Evolutionary conservation across 2,329 filamentous ascomycete genomes (phyloP).

Genomic region (Nigrospora oryzae): DNA sequence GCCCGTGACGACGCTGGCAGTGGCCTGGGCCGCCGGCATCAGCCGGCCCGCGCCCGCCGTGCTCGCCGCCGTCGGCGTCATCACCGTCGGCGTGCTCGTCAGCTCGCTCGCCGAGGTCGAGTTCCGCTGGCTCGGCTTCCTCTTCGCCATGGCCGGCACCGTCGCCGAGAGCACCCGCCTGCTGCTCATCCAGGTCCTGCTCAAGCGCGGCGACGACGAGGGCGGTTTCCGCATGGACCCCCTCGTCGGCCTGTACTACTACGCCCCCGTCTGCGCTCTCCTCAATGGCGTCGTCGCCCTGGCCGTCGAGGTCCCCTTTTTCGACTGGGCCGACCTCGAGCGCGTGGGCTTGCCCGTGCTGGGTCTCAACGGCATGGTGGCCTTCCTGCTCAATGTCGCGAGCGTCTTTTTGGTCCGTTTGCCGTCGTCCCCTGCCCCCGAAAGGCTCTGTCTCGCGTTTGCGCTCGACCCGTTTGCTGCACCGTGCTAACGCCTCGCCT

Average conservation of each 20-base stretch:
- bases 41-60: constrained; percentile 37
- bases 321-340: constrained; percentile 58
- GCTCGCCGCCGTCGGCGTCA: constrained; percentile 39
- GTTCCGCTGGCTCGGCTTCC: constrained; percentile 56
- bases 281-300: constrained; percentile 69
- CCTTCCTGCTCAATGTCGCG: constrained; percentile 72
- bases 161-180: constrained; percentile 71
- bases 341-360: constrained; percentile 56
- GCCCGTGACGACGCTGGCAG: constrained; percentile 34
- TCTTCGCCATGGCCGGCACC: constrained; percentile 67
- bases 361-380: constrained; percentile 64
- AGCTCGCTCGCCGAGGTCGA: constrained; percentile 55
- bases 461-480: background rate
- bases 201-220: constrained; percentile 42
- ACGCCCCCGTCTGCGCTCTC: constrained; percentile 70
- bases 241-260: constrained; percentile 80
- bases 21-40: constrained; percentile 13
- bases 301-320: constrained; percentile 55
- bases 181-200: constrained; percentile 76
- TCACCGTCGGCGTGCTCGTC: constrained; percentile 40
- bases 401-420: constrained; percentile 69
- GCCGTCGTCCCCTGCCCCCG: too few relatives aligned
- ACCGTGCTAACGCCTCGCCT: too few relatives aligned
- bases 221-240: constrained; percentile 80
- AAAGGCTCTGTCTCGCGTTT: background rate